phyloP scores from a whole-genome alignment of 768 basidiomycete genomes.

The Hypsizygus marmoreus region DNA sequence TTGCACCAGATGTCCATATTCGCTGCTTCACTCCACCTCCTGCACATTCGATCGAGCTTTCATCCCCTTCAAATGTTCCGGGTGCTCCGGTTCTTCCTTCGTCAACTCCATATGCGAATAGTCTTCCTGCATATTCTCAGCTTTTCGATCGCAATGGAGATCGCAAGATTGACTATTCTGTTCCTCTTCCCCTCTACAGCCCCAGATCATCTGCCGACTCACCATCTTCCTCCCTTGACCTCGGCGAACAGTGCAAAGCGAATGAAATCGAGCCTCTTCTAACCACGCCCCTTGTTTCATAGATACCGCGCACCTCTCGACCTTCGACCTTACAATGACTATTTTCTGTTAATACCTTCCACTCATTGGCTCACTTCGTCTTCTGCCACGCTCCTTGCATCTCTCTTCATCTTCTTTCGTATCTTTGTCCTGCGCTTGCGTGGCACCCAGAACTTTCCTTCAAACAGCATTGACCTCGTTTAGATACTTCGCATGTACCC shows the following conservation, averaged over 20 bases:
- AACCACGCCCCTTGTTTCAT: background rate
- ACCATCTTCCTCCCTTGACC: conserved; percentile 9
- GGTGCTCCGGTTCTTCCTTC: conserved; percentile 16
- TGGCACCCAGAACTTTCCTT: conserved; percentile 6
- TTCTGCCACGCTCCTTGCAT: background rate
- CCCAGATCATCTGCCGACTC: conserved; percentile 28
- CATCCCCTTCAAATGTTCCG: conserved; percentile 5
- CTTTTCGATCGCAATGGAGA: conserved; percentile 77
- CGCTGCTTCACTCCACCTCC: conserved; percentile 15
- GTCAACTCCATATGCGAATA: conserved; percentile 22
- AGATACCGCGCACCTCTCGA: background rate
- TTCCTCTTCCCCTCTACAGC: conserved; percentile 67
- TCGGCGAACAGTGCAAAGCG: conserved; percentile 1
- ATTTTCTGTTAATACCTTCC: no score
- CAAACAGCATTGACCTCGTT: background rate
- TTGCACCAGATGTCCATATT: conserved; percentile 35
- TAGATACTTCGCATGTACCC: background rate
- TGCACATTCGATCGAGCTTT: conserved; percentile 1
- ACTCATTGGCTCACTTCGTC: no score
- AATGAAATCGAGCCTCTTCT: conserved; percentile 8
- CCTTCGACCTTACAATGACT: no score
- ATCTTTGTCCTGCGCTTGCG: background rate
- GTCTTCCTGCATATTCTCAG: conserved; percentile 77
- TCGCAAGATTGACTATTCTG: conserved; percentile 63
- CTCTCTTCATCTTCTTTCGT: background rate